Base-by-base conservation (phyloP, 768 basidiomycete genomes). In the Phlebiopsis flavidoalba region DNA sequence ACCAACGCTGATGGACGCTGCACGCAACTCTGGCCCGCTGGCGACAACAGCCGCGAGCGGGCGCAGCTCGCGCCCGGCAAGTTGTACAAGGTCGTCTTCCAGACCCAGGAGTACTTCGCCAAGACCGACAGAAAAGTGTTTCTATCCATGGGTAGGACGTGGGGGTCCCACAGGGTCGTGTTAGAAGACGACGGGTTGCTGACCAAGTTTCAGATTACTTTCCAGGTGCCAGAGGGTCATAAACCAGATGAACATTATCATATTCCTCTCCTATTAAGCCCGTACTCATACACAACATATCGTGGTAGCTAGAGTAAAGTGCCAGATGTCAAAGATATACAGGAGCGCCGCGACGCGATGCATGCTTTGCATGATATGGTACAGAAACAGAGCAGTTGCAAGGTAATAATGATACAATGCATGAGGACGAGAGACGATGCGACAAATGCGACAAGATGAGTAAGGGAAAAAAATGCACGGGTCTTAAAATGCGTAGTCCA, bases 81-180 rank as follows among this genome's bases (percentile, higher is more conserved):
- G 24, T 74, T 83, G 2, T 97, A 97, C 76, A 96, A 93, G 74
- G 81, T 96, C 65, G 78, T 86, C 17, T 96, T 97, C 78, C 83
- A 86, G 70, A 91, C 90, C 1, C 87, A 87, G 63, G 82, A 85
- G 8, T 95, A 95, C 73, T 95, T 95, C 69, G 83, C 87, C 40
- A 73, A 66, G 24, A 81, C 79, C 0, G 80, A 77, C 17, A 79
- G 84, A 50, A 77, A 2, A 82, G 59, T 88, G 88, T 6, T 96
- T 97, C 69, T 96, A 94, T 75, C 95, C 95, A 3, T 87, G 86
- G 81, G 88, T 96, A 6, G 26, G 94, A 97, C 82, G 94, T 93
- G 66, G 66, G 7, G 66, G 7, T 33, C 14, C 4, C 12, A 31
- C 26, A 31, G 26, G 26, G 26, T 31, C 26, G 26, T 31, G 26